Evolutionary conservation across 2,329 filamentous ascomycete species (phyloP).

Genomic region (Paecilomyces niveus): DNA sequence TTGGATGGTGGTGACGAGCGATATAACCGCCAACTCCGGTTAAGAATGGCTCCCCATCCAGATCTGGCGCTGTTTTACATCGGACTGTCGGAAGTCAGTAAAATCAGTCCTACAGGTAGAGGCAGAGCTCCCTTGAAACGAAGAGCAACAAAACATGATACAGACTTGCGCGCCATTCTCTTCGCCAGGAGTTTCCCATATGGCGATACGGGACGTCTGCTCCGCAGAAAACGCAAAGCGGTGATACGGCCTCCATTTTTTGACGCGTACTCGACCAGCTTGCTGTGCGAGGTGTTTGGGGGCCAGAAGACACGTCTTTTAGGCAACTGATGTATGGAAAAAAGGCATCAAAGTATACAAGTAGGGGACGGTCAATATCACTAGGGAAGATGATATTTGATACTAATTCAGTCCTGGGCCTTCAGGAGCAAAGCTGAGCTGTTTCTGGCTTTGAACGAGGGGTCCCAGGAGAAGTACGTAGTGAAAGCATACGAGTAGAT

Average conservation of each 20-base stretch:
- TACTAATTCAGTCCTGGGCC: not conserved
- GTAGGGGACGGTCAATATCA: too few species aligned
- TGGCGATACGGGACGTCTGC: conserved; percentile 5
- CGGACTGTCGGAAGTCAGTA: conserved; percentile 8
- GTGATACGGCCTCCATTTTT: not conserved
- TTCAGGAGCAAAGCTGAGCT: not conserved
- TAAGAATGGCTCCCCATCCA: conserved; percentile 10
- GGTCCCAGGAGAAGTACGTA: not conserved
- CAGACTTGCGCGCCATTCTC: conserved; percentile 10
- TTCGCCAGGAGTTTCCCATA: conserved; percentile 4
- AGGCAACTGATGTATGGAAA: too few species aligned
- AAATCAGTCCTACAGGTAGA: not conserved
- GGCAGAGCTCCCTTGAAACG: not conserved
- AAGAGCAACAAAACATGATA: not conserved
- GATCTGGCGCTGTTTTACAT: conserved; percentile 4
- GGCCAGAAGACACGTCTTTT: too few species aligned
- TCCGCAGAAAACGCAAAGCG: conserved; percentile 10
- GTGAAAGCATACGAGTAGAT: not conserved
- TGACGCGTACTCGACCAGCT: not conserved
- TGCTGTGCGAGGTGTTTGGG: too few species aligned
- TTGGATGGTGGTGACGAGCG: not conserved
- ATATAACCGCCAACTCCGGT: conserved; percentile 7
- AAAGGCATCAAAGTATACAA: too few species aligned
- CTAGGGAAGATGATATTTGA: not conserved
- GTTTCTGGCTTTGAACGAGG: not conserved